Conservation (phyloP, 1,284 basidiomycete species). For the Thecaphora frezii region DNA sequence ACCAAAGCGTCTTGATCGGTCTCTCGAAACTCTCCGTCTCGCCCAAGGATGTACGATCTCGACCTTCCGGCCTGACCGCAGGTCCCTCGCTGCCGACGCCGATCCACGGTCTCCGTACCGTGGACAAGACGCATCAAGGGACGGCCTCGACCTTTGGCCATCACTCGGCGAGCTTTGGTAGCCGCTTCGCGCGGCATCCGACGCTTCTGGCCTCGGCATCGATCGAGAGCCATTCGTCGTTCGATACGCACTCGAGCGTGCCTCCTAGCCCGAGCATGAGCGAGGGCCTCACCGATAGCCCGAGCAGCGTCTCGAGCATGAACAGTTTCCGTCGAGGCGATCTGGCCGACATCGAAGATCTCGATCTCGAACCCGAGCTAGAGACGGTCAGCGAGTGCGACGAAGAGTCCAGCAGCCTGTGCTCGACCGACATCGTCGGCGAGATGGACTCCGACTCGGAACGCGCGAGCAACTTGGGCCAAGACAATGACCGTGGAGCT, state of each 20-base stretch:
- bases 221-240: neutral
- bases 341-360: constrained; percentile 53
- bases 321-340: constrained; percentile 50
- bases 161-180: neutral
- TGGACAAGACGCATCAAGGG: neutral
- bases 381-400: constrained; percentile 52
- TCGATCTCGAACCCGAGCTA: constrained; percentile 52
- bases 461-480: constrained; percentile 24
- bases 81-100: neutral
- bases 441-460: constrained; percentile 42
- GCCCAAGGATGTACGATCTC: neutral
- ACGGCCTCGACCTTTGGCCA: neutral
- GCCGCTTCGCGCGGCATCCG: neutral
- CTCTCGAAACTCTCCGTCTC: neutral
- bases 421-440: constrained; percentile 37
- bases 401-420: constrained; percentile 43
- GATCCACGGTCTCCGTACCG: neutral
- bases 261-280: constrained; percentile 40
- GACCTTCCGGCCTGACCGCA: too few species aligned
- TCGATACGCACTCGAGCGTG: constrained; percentile 2
- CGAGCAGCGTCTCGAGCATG: constrained; percentile 48
- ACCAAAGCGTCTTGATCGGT: neutral
- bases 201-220: neutral
- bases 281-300: constrained; percentile 40
- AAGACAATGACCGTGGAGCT: constrained; percentile 25